Base-by-base conservation (phyloP, 192 early-diverging fungal species). In the Podochytrium sp. region DNA sequence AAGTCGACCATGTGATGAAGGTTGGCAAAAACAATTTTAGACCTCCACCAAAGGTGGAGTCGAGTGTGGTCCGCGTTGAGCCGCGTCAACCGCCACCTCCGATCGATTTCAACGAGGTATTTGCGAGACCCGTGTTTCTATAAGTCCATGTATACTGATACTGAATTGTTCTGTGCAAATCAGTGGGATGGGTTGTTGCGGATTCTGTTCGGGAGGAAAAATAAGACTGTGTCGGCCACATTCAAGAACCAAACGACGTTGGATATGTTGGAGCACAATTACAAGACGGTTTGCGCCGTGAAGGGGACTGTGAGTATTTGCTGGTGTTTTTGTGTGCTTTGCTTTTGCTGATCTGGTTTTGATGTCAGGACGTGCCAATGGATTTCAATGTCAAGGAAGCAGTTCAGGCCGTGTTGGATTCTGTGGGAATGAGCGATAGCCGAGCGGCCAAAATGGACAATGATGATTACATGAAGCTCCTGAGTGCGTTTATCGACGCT, bases 21-120 rank as follows among this genome's bases (percentile, higher is more conserved):
- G 91, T 99, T 4, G 94, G 94, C 70, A 94, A 92, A 80, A 98
- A 98, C 85, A 98, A 97, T 83, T 99, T 99, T 80, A 86, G 95
- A 70, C 97, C 97, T 61, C 95, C 96, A 71, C 97, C 97, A 23
- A 89, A 97, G 65, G 97, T 99, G 37, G 97, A 99, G 76, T 93
- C 93, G 1, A 66, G 75, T 61, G 97, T 99, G 1, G 95, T 99
- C n/a, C 82, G 92, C 60, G 88, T 99, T 61, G 96, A 98, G 79
- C 96, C 95, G 1, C 79, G 86, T 35, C 92, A 97, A 76, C 97
- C 97, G 25, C 96, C 96, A 37, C 97, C 97, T 23, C 92, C 96
- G 0, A 87, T 99, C 29, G 88, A 96, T 83, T 94, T 96, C 76
- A 89, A 94, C 76, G 96, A 98, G n/a, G n/a, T n/a, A n/a, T n/a